Evolutionary conservation across 768 basidiomycete species (phyloP), one percentile per base, ranked within the genome.

Genomic region (Galerina sulciceps): DNA sequence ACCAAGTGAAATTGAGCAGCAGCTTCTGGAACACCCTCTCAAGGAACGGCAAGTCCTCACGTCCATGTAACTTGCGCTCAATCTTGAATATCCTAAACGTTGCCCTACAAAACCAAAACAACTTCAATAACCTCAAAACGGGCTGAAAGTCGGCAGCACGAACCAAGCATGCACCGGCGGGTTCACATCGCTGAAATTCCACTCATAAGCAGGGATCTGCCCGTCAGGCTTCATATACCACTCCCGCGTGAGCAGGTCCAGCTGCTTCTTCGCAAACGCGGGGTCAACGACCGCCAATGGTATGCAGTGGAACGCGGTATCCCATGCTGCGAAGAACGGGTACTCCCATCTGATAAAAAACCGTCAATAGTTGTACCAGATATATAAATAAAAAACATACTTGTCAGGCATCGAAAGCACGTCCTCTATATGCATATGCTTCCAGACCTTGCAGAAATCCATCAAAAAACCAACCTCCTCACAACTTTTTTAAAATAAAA

Each of bases 191-290:
- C 89, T 85, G 67, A 97, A 99, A 71, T 99, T 99, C 97, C 97
- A 99, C 73, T 99, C 97, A 72, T 99, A 99, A 0, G 97, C 97
- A 3, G 97, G 97, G 57, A 99, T 91, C 68, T 97, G 96, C 36
- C 97, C 97, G 71, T 99, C 96, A 1, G 97, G 97, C 72, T 97
- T 97, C 91, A 94, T 93, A 76, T 99, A 99, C 97, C 97, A 99
- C 75, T 99, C 97, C 55, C 97, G 83, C 2, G 96, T 98, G 67
- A 99, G 82, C 59, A 99, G 71, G 72, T 98, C 96, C 36, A 99
- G 84, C 72, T 99, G 97, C 72, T 96, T 96, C 80, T 99, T 99
- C 20, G 97, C 96, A 68, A 97, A 99, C 0, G 87, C 80, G 1
- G 97, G 90, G 69, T 99, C 97, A 31, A 99, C 91, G 62, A 99